These are phyloP conservation scores for Sporobolomyces phaffii DNA, from an alignment of 768 basidiomycete genomes.

Conservation along the genomic window DNA sequence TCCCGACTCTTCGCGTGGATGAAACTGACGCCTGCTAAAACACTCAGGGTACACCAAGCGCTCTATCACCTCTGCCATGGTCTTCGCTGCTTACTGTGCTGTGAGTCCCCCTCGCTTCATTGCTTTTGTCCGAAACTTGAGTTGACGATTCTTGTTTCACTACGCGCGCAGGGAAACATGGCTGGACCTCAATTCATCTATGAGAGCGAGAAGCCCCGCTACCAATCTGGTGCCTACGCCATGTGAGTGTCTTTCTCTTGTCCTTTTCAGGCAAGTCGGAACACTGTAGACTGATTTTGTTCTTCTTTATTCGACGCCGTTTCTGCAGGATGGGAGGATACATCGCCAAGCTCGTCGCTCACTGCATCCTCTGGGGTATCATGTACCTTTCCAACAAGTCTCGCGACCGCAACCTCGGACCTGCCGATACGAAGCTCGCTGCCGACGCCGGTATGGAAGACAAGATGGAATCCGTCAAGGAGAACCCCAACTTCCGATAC, in stretches of 20 bases:
- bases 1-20: too few relatives aligned
- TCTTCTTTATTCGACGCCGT: neutral
- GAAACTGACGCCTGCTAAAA: too few relatives aligned
- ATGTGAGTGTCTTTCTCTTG: slow-evolving; percentile 15
- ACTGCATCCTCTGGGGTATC: slow-evolving; percentile 15
- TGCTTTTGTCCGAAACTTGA: neutral
- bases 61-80: slow-evolving; percentile 42
- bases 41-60: slow-evolving; percentile 13
- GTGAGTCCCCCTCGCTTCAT: neutral
- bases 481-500: slow-evolving; percentile 30
- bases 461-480: slow-evolving; percentile 42
- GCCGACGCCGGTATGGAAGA: slow-evolving; percentile 47
- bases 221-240: slow-evolving; percentile 32
- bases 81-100: slow-evolving; percentile 45
- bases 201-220: slow-evolving; percentile 43
- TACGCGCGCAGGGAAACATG: slow-evolving; percentile 31
- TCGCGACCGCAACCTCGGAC: slow-evolving; percentile 41
- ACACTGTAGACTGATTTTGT: neutral
- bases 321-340: slow-evolving; percentile 7
- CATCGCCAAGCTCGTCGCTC: slow-evolving; percentile 20
- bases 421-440: slow-evolving; percentile 42
- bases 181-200: slow-evolving; percentile 42
- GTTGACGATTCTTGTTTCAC: too few relatives aligned
- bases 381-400: slow-evolving; percentile 45
- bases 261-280: slow-evolving; percentile 7